Evolutionary conservation across 805 yeast genomes (phyloP).

Genomic region (Peterozyma toletana): DNA sequence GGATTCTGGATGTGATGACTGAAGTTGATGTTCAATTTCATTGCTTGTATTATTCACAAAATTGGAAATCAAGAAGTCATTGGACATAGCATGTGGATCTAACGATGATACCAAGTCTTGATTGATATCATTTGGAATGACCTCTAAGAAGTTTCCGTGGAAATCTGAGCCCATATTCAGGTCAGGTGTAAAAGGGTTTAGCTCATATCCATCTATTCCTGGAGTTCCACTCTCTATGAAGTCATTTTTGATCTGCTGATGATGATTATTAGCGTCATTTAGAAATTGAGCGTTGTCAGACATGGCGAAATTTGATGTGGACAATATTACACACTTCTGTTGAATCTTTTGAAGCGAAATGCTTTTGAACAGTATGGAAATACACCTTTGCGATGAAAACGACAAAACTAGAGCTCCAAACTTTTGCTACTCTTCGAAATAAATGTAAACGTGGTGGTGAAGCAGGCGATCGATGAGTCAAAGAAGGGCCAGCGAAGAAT

Average conservation of each 20-base stretch:
- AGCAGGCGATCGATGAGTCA: too few species aligned
- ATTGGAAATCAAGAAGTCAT: slow-evolving; percentile 1
- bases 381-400: too few species aligned
- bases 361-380: too few species aligned
- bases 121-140: neutral
- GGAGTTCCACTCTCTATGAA: neutral
- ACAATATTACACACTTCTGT: too few species aligned
- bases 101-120: slow-evolving; percentile 2
- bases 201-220: slow-evolving; percentile 1
- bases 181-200: neutral
- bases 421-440: too few species aligned
- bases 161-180: slow-evolving; percentile 3
- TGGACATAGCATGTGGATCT: slow-evolving; percentile 5
- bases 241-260: neutral
- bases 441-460: too few species aligned
- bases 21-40: neutral
- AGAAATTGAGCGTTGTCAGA: too few species aligned
- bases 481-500: too few species aligned
- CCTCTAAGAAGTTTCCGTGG: slow-evolving; percentile 1
- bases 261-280: neutral
- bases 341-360: too few species aligned
- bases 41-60: neutral
- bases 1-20: neutral
- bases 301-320: too few species aligned
- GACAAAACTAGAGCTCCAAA: too few species aligned